These are phyloP conservation scores for Carex scoparia DNA, from an alignment of 176 grass and related monocot genomes.

Conservation along the genomic window DNA sequence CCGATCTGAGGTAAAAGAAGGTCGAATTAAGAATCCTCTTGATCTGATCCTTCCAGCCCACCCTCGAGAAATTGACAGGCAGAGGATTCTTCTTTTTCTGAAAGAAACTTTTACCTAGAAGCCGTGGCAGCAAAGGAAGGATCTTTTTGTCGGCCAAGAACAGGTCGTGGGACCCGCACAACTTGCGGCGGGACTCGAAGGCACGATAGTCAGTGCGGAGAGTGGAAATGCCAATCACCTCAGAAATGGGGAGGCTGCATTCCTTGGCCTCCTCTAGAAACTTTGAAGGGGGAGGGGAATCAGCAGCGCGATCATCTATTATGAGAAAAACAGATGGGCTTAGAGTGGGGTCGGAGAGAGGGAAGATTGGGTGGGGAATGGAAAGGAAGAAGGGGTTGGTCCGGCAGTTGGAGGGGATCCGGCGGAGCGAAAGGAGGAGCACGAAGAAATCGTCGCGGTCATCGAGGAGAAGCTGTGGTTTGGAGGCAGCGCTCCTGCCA, in stretches of 20 bases:
- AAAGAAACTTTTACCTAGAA: constrained; percentile 78
- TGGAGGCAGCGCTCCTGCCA: background rate
- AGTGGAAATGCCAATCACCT: constrained; percentile 52
- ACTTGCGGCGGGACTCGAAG: constrained; percentile 67
- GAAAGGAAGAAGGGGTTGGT: constrained; percentile 18
- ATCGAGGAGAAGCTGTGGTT: constrained; percentile 16
- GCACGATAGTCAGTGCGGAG: constrained; percentile 65
- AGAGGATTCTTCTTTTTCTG: constrained; percentile 44
- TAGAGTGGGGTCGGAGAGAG: background rate
- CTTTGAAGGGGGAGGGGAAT: background rate
- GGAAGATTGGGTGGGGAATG: constrained; percentile 10
- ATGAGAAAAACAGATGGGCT: background rate
- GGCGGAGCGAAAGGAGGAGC: constrained; percentile 14
- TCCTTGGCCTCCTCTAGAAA: constrained; percentile 46
- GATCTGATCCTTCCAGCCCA: constrained; percentile 64
- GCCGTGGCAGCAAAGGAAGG: constrained; percentile 65
- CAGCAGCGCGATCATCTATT: background rate
- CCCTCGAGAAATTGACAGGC: constrained; percentile 36
- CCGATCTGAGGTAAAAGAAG: constrained; percentile 49
- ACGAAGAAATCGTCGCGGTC: constrained; percentile 20
- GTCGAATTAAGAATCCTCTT: constrained; percentile 54
- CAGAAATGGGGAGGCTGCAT: constrained; percentile 40
- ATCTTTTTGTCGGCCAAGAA: constrained; percentile 82
- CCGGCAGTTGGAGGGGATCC: background rate
- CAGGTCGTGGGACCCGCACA: constrained; percentile 67